phyloP scores from a whole-genome alignment of 208 protist genomes.

The Leishmania martiniquensis region DNA sequence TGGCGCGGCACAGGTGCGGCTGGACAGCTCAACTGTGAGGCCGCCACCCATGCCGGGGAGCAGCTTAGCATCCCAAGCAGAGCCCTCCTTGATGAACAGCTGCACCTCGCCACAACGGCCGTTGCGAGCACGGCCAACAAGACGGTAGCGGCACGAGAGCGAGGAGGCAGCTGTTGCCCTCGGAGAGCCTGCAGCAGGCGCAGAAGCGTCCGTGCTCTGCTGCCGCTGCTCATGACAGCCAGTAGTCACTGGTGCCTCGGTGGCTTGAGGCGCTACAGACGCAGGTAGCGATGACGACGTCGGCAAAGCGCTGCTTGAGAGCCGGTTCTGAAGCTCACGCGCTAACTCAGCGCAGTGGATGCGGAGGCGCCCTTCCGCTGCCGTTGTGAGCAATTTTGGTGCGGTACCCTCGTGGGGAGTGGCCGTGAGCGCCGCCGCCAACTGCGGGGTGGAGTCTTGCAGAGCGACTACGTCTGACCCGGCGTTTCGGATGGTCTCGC shows the following conservation, averaged over 20 bases:
- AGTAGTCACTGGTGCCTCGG: background rate
- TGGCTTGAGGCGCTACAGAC: background rate
- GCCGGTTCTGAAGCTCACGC: conserved; percentile 8
- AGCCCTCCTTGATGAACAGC: conserved; percentile 52
- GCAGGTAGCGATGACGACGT: background rate
- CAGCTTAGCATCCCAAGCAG: conserved; percentile 45
- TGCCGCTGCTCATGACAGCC: background rate
- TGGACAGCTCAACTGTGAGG: conserved; percentile 60
- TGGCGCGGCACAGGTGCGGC: background rate
- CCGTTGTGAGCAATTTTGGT: background rate
- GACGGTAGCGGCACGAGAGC: conserved; percentile 35
- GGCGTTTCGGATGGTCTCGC: conserved; percentile 41
- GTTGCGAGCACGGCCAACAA: conserved; percentile 68
- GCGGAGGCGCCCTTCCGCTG: background rate
- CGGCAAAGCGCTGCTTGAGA: background rate
- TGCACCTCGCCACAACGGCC: conserved; percentile 76
- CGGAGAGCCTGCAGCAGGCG: background rate
- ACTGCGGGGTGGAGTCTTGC: conserved; percentile 66
- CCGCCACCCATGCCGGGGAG: conserved; percentile 42
- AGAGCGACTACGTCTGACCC: conserved; percentile 78
- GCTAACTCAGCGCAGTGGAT: conserved; percentile 14
- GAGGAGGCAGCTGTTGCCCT: background rate
- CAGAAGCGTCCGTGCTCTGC: background rate
- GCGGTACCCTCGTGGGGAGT: conserved; percentile 11
- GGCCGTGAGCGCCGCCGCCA: conserved; percentile 44